Evolutionary conservation across 2,329 filamentous ascomycete species (phyloP).

Genomic region (Nannizziopsis arthrosporioides): DNA sequence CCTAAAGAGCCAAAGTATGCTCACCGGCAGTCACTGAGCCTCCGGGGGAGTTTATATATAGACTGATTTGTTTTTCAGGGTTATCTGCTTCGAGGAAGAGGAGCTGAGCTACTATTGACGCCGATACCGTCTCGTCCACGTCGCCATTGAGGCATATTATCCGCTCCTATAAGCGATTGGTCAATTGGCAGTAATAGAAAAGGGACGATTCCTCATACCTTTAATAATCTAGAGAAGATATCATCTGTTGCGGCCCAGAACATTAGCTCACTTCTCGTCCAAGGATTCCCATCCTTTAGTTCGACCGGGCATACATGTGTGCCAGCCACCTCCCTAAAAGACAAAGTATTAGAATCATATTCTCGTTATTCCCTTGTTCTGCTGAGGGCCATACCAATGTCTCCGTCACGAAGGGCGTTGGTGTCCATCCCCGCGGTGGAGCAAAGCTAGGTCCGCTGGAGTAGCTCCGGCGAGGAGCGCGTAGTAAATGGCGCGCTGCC

Average conservation of each 20-base stretch:
- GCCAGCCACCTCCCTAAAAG: constrained; percentile 58
- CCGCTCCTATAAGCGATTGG: constrained; percentile 53
- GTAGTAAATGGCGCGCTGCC: constrained; percentile 7
- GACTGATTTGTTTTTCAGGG: constrained; percentile 84
- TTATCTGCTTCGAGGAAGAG: constrained; percentile 97
- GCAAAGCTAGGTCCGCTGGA: constrained; percentile 9
- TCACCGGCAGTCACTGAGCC: constrained; percentile 74
- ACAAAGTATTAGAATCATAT: constrained; percentile 1
- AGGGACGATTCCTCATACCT: constrained; percentile 39
- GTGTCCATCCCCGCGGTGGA: constrained; percentile 36
- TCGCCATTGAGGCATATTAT: constrained; percentile 88
- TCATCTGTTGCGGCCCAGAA: constrained; percentile 45
- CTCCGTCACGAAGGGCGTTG: constrained; percentile 46
- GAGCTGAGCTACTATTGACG: constrained; percentile 89
- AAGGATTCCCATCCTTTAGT: background rate
- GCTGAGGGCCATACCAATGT: constrained; percentile 40
- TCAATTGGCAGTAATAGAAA: constrained; percentile 2
- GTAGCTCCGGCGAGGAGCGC: constrained; percentile 11
- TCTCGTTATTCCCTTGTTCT: background rate
- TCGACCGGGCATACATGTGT: constrained; percentile 51
- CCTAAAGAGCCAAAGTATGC: constrained; percentile 5
- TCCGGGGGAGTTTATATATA: constrained; percentile 96
- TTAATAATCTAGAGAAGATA: constrained; percentile 68
- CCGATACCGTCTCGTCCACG: constrained; percentile 80
- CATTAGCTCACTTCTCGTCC: constrained; percentile 19